A percentile compares a stretch with the other conserved stretches of the same genome.
Evolutionary conservation across 768 basidiomycete genomes (phyloP).

Genomic region (Aureoboletus auriporus): DNA sequence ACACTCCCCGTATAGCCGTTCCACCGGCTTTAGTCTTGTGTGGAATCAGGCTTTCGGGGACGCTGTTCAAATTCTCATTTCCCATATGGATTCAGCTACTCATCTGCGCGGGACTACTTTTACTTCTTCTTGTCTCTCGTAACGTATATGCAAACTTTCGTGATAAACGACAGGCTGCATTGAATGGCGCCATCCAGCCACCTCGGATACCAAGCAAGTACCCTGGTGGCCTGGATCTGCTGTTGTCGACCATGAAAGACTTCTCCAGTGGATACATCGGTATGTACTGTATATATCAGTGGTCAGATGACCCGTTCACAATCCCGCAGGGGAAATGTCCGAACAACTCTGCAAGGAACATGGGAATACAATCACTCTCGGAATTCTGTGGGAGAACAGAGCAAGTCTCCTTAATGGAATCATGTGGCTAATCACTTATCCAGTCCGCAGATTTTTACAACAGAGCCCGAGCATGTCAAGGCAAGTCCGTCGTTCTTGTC

Average conservation of each 20-base stretch:
- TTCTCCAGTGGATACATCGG: slow-evolving; percentile 27
- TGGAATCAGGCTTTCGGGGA: slow-evolving; percentile 8
- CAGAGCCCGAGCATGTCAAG: slow-evolving; percentile 48
- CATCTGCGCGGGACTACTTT: slow-evolving; percentile 22
- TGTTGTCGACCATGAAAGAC: slow-evolving; percentile 21
- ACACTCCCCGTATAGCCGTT: slow-evolving; percentile 21
- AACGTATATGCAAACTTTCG: slow-evolving; percentile 11
- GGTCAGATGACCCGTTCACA: neutral
- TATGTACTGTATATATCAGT: slow-evolving; percentile 9
- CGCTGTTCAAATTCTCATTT: slow-evolving; percentile 4
- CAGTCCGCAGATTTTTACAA: slow-evolving; percentile 37
- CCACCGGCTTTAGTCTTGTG: slow-evolving; percentile 17
- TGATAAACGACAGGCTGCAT: slow-evolving; percentile 11
- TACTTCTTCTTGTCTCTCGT: slow-evolving; percentile 14
- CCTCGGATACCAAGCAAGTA: slow-evolving; percentile 31
- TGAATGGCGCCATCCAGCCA: slow-evolving; percentile 29
- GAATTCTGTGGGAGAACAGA: slow-evolving; percentile 36
- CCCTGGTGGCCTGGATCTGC: slow-evolving; percentile 35
- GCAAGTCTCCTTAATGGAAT: slow-evolving; percentile 21
- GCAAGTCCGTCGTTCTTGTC: slow-evolving; percentile 7
- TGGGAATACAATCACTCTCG: slow-evolving; percentile 32
- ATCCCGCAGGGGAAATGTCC: slow-evolving; percentile 26
- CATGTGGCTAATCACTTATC: neutral
- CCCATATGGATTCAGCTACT: slow-evolving; percentile 15
- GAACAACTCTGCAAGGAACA: slow-evolving; percentile 19